These are phyloP conservation scores for Clitopilus hobsonii DNA, from an alignment of 768 basidiomycete genomes.

Conservation along the genomic window DNA sequence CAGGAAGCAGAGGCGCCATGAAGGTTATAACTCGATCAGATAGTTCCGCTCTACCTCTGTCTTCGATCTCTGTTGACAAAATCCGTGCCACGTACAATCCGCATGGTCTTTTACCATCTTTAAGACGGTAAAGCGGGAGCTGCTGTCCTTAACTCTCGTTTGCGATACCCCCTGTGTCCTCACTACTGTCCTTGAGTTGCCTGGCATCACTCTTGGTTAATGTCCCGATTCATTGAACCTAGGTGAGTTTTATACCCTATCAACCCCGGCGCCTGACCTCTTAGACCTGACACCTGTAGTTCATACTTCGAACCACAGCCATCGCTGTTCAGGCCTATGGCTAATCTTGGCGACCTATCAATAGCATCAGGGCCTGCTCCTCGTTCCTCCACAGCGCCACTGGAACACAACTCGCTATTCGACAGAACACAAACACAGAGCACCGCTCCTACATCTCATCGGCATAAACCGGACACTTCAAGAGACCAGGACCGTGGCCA, in stretches of 20 bases:
- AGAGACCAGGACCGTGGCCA: neutral
- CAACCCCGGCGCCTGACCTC: neutral
- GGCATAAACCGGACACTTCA: neutral
- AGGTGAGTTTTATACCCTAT: neutral
- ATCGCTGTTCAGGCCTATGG: neutral
- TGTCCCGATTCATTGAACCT: neutral
- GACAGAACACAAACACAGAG: neutral
- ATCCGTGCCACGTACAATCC: neutral
- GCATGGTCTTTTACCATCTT: neutral
- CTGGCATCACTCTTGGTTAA: neutral
- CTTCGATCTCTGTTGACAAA: neutral
- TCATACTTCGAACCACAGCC: neutral
- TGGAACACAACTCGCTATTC: neutral
- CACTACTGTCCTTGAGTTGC: neutral
- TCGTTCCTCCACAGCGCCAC: neutral
- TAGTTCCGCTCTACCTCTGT: neutral
- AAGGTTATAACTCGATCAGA: constrained; percentile 1
- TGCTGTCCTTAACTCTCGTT: neutral
- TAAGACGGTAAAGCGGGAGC: neutral
- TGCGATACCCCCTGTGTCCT: neutral
- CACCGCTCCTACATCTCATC: neutral
- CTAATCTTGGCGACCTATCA: neutral
- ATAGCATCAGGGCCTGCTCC: neutral
- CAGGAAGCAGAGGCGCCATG: neutral
- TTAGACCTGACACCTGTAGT: neutral